Evolutionary conservation across 1,139 yeast species (phyloP), one percentile per base, ranked within the genome.

Genomic region (Hyphopichia buzzinii): DNA sequence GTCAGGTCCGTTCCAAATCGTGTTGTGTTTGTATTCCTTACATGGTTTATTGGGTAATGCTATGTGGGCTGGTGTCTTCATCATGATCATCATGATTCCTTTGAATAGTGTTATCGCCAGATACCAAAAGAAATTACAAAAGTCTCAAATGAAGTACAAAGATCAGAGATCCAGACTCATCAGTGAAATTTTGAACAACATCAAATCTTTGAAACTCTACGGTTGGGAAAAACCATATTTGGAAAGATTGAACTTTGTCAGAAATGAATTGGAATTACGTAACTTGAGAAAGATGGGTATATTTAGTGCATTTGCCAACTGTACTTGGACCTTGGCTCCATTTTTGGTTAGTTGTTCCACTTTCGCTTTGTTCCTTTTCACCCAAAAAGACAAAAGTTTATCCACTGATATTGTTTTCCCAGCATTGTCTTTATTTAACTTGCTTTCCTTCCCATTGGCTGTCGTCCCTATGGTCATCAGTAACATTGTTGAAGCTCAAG

Each of bases 1-100:
- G 96, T 89, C 97, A 1, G 97, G 97, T 31, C 98, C 98, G 2
- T 87, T 90, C 66, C 98, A 92, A 65, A 82, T 92, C 49, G 49
- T 76, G 30, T 65, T 92, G 40, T 92, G 97, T 71, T 72, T 92
- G 48, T 62, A 73, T 39, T 84, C 95, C 3, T 69, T 92, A 39
- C 79, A 92, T 58, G 75, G 78, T 7, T 64, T 92, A 40, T 67
- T 92, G 40, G 97, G 97, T 26, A 80, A 84, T 47, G 76, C 95
- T 21, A 92, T 92, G 97, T 90, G 97, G 97, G 85, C 95, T 31
- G 98, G 98, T 61, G 96, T 92, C 19, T 63, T 75, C 12, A 79
- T 92, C 41, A 83, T 92, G 83, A 56, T 85, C 6, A 55, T 90
- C 33, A 84, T 90, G 83, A 82, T 92, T 48, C 97, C 97, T 8